Evolutionary conservation across 805 yeast genomes (phyloP).

Genomic region (Metschnikowia borealis): DNA sequence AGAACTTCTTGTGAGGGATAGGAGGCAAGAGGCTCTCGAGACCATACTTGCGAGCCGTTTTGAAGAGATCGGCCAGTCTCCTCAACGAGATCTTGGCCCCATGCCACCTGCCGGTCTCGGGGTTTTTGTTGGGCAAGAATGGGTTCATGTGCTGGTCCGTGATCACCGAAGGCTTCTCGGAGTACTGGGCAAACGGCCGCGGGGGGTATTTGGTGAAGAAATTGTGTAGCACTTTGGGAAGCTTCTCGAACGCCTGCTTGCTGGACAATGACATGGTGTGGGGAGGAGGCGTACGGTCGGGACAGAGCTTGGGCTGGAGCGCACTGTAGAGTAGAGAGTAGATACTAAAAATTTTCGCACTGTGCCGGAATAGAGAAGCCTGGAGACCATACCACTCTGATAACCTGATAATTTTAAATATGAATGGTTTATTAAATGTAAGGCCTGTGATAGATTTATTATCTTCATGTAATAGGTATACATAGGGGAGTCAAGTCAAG

Average conservation of each 20-base stretch:
- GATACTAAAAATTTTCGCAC: constrained; percentile 15
- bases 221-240: constrained; percentile 65
- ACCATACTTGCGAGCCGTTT: constrained; percentile 79
- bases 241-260: constrained; percentile 48
- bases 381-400: no score
- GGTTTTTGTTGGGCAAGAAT: constrained; percentile 79
- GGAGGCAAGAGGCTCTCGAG: constrained; percentile 72
- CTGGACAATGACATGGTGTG: constrained; percentile 26
- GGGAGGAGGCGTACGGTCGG: background rate
- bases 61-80: constrained; percentile 78
- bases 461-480: no score
- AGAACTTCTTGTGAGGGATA: constrained; percentile 64
- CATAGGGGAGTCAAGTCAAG: no score
- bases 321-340: background rate
- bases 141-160: constrained; percentile 77
- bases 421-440: no score
- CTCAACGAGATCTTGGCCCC: constrained; percentile 75
- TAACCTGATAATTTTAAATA: no score
- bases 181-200: constrained; percentile 64
- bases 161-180: constrained; percentile 60
- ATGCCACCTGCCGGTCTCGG: constrained; percentile 73
- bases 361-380: constrained; percentile 3
- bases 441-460: no score
- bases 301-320: background rate
- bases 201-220: constrained; percentile 87